Conservation (phyloP, 2,329 filamentous ascomycete species). For the Ceratocystis variospora region DNA sequence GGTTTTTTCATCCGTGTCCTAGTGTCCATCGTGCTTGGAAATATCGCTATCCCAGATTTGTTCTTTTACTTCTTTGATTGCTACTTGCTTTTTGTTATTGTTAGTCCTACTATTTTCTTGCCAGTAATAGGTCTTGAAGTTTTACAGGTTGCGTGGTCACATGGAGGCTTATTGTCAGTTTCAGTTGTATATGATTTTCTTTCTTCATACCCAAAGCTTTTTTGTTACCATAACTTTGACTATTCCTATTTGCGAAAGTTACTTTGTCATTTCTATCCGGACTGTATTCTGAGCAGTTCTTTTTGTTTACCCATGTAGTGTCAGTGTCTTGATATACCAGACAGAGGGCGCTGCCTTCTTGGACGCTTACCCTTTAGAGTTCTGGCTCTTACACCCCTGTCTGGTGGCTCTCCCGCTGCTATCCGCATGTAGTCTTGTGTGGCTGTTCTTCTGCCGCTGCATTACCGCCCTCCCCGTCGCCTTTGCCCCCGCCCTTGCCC, state of each 20-base stretch:
- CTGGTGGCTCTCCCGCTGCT: neutral
- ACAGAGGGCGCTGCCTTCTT: too few relatives aligned
- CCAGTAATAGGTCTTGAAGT: neutral
- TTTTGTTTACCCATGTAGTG: neutral
- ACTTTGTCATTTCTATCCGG: neutral
- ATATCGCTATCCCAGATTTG: neutral
- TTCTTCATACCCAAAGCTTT: neutral
- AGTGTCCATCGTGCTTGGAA: neutral
- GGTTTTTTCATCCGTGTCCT: neutral
- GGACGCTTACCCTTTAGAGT: too few relatives aligned
- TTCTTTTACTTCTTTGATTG: neutral
- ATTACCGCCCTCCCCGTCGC: neutral
- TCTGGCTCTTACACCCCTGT: neutral
- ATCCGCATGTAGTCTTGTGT: neutral
- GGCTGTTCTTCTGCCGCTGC: neutral
- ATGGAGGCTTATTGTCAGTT: neutral
- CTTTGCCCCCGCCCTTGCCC: too few relatives aligned
- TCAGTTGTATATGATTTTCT: neutral
- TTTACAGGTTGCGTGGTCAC: neutral
- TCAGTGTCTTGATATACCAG: neutral
- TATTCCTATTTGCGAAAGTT: neutral
- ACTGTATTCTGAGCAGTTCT: neutral
- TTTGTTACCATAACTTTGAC: neutral
- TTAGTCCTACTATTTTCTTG: neutral
- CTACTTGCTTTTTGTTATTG: neutral